Percentiles rank a stretch among this genome's conserved stretches.
Evolutionary conservation across 176 grass and related monocot species (phyloP).

Genomic region (Musa acuminata): DNA sequence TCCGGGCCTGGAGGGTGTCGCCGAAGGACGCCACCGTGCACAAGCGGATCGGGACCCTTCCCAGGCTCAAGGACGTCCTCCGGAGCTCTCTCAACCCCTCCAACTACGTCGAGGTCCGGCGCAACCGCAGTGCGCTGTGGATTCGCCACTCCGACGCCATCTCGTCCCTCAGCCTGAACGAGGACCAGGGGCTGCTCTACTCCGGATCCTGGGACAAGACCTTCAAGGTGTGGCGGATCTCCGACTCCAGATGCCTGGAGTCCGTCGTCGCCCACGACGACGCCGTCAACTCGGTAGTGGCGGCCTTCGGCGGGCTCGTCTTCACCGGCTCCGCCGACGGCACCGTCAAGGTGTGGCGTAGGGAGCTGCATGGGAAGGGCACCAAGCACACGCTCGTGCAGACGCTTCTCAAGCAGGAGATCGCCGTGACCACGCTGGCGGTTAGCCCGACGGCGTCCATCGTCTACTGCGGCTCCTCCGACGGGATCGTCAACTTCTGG

Average conservation of each 20-base stretch:
- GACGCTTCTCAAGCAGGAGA: slow-evolving; percentile 1
- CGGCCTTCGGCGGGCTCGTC: slow-evolving; percentile 57
- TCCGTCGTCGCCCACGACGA: slow-evolving; percentile 91
- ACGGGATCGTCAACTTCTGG: slow-evolving; percentile 2
- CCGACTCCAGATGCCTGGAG: slow-evolving; percentile 86
- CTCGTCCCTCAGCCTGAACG: slow-evolving; percentile 61
- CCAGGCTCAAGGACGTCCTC: slow-evolving; percentile 76
- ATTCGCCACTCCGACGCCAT: slow-evolving; percentile 91
- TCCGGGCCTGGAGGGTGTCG: slow-evolving; percentile 72
- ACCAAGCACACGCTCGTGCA: neutral
- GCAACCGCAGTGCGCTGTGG: slow-evolving; percentile 67
- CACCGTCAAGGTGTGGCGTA: slow-evolving; percentile 26
- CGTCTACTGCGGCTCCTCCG: slow-evolving; percentile 4
- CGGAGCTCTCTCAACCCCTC: slow-evolving; percentile 79
- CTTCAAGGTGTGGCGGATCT: slow-evolving; percentile 94
- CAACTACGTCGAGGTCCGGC: slow-evolving; percentile 87
- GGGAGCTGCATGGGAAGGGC: neutral
- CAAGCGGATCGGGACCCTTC: slow-evolving; percentile 85
- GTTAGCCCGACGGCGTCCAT: neutral
- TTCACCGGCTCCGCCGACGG: slow-evolving; percentile 86
- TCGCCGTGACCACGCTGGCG: slow-evolving; percentile 1
- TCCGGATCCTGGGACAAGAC: slow-evolving; percentile 96
- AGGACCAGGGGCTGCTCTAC: slow-evolving; percentile 59
- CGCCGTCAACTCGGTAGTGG: slow-evolving; percentile 72
- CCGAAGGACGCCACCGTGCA: slow-evolving; percentile 60